These are phyloP conservation scores for Ganoderma meredithae DNA, from an alignment of 1,284 basidiomycete genomes.

Conservation along the genomic window DNA sequence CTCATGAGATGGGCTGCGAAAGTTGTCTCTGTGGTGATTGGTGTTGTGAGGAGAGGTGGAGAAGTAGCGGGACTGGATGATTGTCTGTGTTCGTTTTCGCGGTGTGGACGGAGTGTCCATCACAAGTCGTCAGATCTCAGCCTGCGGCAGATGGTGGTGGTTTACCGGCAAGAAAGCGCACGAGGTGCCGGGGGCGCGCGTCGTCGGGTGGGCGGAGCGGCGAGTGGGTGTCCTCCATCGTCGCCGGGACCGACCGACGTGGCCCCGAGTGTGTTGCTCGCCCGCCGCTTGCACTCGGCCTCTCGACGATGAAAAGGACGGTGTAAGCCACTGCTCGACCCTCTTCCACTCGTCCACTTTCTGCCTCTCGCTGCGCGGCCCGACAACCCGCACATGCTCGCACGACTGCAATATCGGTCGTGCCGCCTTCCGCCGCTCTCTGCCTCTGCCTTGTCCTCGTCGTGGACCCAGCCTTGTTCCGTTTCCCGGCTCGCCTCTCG, in stretches of 20 bases:
- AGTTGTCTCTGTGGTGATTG: background rate
- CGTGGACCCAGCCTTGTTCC: too few species aligned
- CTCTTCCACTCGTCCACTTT: background rate
- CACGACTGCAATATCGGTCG: background rate
- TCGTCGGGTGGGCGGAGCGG: background rate
- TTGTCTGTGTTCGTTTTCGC: background rate
- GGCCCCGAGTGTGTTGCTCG: background rate
- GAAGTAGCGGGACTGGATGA: conserved; percentile 18
- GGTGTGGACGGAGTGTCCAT: background rate
- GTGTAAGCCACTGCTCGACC: background rate
- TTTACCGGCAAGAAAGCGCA: too few species aligned
- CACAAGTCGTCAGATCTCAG: background rate
- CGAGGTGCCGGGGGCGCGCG: background rate
- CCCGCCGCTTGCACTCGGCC: background rate
- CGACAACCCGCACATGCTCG: background rate
- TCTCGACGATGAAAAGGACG: background rate
- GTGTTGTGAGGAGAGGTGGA: conserved; percentile 2
- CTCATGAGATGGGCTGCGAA: background rate
- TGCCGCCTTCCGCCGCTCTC: background rate
- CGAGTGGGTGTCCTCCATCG: background rate
- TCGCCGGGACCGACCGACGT: too few species aligned
- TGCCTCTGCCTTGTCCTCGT: background rate
- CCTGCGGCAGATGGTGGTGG: too few species aligned
- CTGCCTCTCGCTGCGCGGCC: background rate
- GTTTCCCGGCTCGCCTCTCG: too few species aligned